Percentiles rank a stretch among this genome's conserved stretches.
Evolutionary conservation across 768 basidiomycete genomes (phyloP).

Genomic region (Atractiella rhizophila): DNA sequence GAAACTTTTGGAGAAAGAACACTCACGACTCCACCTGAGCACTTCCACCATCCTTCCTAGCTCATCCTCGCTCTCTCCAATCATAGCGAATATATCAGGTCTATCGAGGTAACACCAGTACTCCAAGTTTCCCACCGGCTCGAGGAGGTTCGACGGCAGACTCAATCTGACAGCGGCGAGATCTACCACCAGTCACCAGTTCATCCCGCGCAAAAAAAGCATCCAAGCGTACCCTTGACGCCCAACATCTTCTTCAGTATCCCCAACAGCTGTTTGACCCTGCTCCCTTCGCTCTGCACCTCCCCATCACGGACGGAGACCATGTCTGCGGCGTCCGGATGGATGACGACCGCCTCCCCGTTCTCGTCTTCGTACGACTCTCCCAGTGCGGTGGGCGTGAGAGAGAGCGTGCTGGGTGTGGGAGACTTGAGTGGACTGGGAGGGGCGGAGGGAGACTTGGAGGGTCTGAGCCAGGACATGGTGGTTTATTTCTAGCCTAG

Average conservation of each 20-base stretch:
- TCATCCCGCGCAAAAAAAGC: not conserved
- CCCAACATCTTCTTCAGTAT: constrained; percentile 12
- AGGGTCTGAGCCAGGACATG: no score
- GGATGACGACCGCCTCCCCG: no score
- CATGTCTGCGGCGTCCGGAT: no score
- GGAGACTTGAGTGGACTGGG: no score
- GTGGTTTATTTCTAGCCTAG: no score
- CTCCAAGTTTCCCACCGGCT: constrained; percentile 14
- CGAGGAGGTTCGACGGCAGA: constrained; percentile 11
- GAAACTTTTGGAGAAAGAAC: no score
- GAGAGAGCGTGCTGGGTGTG: no score
- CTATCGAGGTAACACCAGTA: constrained; percentile 13
- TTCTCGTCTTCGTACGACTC: no score
- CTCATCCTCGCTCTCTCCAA: constrained; percentile 12
- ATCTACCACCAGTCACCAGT: constrained; percentile 1
- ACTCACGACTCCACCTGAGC: constrained; percentile 34
- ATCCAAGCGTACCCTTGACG: constrained; percentile 10
- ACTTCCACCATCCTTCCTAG: constrained; percentile 87
- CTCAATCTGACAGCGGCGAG: constrained; percentile 10
- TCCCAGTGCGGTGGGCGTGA: no score
- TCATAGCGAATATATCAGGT: constrained; percentile 14
- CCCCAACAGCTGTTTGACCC: constrained; percentile 11
- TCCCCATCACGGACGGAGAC: no score
- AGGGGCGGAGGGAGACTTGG: no score
- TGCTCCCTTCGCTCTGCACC: constrained; percentile 11